Percentiles rank a stretch among this genome's conserved stretches.
Conservation (phyloP, 192 early-diverging fungal genomes). For the Diversispora epigaea region DNA sequence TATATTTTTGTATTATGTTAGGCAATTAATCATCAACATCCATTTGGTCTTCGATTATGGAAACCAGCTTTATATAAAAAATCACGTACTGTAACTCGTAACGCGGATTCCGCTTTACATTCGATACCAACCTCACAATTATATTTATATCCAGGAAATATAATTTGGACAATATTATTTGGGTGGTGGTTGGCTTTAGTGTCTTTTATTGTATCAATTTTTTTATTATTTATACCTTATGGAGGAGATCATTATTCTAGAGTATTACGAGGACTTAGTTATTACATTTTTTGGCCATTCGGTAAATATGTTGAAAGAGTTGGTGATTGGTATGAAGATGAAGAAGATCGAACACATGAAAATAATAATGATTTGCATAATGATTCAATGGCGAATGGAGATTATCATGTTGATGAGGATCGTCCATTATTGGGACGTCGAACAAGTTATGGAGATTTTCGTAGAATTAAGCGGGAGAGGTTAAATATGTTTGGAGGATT, state of each 20-base stretch:
- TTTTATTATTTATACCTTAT: slow-evolving; percentile 56
- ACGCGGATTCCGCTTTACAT: slow-evolving; percentile 81
- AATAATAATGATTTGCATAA: slow-evolving; percentile 23
- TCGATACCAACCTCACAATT: slow-evolving; percentile 64
- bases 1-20: slow-evolving; percentile 32
- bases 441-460: slow-evolving; percentile 26
- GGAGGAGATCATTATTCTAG: slow-evolving; percentile 59
- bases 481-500: slow-evolving; percentile 32
- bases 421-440: slow-evolving; percentile 40
- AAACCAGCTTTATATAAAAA: slow-evolving; percentile 98
- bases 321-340: slow-evolving; percentile 19
- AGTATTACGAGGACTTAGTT: slow-evolving; percentile 72
- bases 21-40: slow-evolving; percentile 80
- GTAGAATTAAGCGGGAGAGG: slow-evolving; percentile 28
- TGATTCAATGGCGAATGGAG: background rate
- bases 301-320: slow-evolving; percentile 83
- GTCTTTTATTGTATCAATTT: slow-evolving; percentile 58
- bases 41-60: slow-evolving; percentile 95
- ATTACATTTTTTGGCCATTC: slow-evolving; percentile 97
- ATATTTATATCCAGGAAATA: slow-evolving; percentile 79
- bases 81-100: slow-evolving; percentile 77
- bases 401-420: slow-evolving; percentile 24
- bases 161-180: slow-evolving; percentile 84
- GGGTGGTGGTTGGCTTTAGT: slow-evolving; percentile 86
- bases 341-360: background rate